Evolutionary conservation across 2,329 filamentous ascomycete genomes (phyloP), one percentile per base, ranked within the genome.

Genomic region (Pleurostoma richardsiae): DNA sequence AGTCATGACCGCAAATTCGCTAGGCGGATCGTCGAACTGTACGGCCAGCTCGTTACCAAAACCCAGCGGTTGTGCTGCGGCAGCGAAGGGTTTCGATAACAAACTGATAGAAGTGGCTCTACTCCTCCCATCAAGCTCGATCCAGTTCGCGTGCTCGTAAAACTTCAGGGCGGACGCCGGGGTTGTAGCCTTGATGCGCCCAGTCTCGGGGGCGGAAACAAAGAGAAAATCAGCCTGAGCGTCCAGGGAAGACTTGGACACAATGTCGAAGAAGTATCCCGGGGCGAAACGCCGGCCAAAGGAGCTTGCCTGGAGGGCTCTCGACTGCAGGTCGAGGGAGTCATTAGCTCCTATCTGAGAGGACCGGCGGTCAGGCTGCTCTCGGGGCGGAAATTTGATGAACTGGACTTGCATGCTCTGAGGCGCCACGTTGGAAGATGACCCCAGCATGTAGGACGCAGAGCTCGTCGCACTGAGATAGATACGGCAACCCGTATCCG

Each of bases 361-460:
- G 46, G 30, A 41, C 54, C 48, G 42, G 49, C 27, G 51, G 52
- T 52, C 52, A 46, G 55, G 65, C 51, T 54, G 66, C 49, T 66
- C 70, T 38, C 72, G 65, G 0, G 94, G 94, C 1, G 95, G 94
- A 49, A 96, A 95, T 61, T 94, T 95, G 66, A 99, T 89, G 60
- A 95, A 94, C 56, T 95, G 87, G n/a, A 96, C 83, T 65, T 96
- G 91, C 90, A 99, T 96, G 67, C 90, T 96, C 56, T 88, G 91
- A 1, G 94, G 91, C 1, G 88, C 83, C 48, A 75, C 65, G 49
- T 76, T 84, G 6, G 80, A 76, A 26, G 79, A 74, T 27, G 79
- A 78, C 10, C 76, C 77, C 30, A 81, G 74, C 63, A 76, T 79
- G 69, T 85, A 84, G 0, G 76, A 86, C 2, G 82, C 80, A 19